These are phyloP conservation scores for Picea sitchensis DNA, from an alignment of 75 land plant species.

Conservation along the genomic window DNA sequence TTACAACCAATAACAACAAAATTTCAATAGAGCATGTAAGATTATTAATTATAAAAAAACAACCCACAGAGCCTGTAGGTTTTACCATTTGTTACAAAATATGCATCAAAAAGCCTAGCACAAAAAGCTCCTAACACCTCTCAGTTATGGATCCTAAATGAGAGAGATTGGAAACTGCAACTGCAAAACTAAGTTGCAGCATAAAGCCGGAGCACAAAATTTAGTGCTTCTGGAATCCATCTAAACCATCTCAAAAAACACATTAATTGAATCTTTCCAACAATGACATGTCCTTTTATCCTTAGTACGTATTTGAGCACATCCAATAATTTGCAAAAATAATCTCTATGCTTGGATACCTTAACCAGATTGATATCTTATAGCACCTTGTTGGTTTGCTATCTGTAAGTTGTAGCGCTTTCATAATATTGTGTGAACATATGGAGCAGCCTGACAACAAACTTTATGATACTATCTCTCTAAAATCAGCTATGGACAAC, in stretches of 20 bases:
- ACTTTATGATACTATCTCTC: neutral
- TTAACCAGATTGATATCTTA: neutral
- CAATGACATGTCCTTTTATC: neutral
- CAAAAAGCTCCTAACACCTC: neutral
- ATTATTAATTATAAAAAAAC: too few species aligned
- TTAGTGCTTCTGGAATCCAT: neutral
- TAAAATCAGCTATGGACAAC: neutral
- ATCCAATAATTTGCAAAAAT: too few species aligned
- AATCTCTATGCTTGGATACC: neutral
- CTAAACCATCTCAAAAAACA: neutral
- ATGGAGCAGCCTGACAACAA: neutral
- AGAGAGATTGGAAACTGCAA: neutral
- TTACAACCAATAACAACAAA: too few species aligned
- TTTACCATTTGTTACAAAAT: too few species aligned
- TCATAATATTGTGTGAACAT: too few species aligned
- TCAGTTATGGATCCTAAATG: neutral
- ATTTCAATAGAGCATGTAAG: too few species aligned
- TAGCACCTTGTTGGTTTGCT: neutral
- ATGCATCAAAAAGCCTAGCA: too few species aligned
- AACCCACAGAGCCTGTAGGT: too few species aligned
- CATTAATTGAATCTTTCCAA: neutral
- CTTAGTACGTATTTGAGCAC: neutral
- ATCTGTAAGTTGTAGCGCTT: too few species aligned
- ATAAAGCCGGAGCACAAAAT: neutral
- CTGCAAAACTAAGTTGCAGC: neutral